Conservation (phyloP, 345 rosid species). For the Clarkia xantiana region DNA sequence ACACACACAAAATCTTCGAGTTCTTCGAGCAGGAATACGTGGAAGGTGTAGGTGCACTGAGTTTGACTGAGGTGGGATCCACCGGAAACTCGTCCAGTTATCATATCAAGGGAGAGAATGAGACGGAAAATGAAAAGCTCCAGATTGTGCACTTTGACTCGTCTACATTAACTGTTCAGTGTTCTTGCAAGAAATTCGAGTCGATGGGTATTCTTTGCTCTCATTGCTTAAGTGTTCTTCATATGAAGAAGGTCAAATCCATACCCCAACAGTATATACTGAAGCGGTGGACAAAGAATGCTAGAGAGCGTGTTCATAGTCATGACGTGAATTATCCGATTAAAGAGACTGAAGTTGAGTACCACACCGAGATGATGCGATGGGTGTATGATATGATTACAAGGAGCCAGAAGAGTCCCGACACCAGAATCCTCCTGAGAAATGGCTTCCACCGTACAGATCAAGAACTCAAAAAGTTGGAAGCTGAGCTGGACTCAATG, state of each 20-base stretch:
- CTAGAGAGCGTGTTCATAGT: slow-evolving; percentile 3
- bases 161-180: slow-evolving; percentile 1
- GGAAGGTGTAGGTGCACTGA: slow-evolving; percentile 7
- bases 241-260: neutral
- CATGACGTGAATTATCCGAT: slow-evolving; percentile 1
- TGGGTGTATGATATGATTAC: slow-evolving; percentile 8
- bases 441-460: slow-evolving; percentile 3
- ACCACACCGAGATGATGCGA: slow-evolving; percentile 7
- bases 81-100: slow-evolving; percentile 1
- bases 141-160: slow-evolving; percentile 3
- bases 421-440: neutral
- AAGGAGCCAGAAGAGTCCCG: slow-evolving; percentile 5
- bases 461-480: slow-evolving; percentile 4
- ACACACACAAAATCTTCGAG: slow-evolving; percentile 5
- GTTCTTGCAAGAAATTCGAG: slow-evolving; percentile 6
- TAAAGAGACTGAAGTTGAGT: slow-evolving; percentile 4
- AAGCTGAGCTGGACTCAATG: slow-evolving; percentile 3
- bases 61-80: slow-evolving; percentile 2
- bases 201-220: slow-evolving; percentile 6
- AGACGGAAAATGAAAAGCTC: slow-evolving; percentile 3
- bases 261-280: slow-evolving; percentile 4
- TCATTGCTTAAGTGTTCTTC: slow-evolving; percentile 6
- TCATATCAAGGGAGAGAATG: slow-evolving; percentile 1
- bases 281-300: neutral
- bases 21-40: slow-evolving; percentile 4